These are phyloP conservation scores for Paraphaeosphaeria sporulosa DNA, from an alignment of 2,329 filamentous ascomycete species.

Conservation along the genomic window DNA sequence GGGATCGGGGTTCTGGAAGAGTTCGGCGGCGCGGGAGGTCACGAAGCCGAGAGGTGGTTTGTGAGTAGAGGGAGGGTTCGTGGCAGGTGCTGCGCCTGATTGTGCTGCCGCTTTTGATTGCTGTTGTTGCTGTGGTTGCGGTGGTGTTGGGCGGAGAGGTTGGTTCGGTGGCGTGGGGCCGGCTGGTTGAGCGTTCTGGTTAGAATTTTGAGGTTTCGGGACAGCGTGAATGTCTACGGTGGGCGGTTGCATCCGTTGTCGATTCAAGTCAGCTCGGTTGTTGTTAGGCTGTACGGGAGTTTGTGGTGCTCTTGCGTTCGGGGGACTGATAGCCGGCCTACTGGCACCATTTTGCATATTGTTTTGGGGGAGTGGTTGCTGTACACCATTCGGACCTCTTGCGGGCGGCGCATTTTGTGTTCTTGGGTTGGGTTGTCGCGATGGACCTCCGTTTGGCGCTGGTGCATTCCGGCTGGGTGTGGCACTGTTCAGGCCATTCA, in stretches of 20 bases:
- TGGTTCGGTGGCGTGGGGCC: conserved; percentile 32
- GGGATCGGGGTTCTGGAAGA: conserved; percentile 46
- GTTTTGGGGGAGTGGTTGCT: conserved; percentile 35
- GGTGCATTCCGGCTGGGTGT: conserved; percentile 33
- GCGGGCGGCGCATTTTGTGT: conserved; percentile 34
- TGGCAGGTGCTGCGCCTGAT: conserved; percentile 16
- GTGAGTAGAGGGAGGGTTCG: conserved; percentile 26
- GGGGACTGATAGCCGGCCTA: conserved; percentile 26
- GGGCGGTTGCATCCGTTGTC: conserved; percentile 32
- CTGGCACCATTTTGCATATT: conserved; percentile 33
- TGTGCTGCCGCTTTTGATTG: conserved; percentile 7
- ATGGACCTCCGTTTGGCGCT: conserved; percentile 26
- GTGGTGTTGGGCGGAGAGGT: conserved; percentile 33
- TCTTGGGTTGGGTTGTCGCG: conserved; percentile 31
- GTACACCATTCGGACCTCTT: conserved; percentile 26
- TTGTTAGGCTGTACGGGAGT: conserved; percentile 34
- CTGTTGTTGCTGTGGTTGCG: conserved; percentile 30
- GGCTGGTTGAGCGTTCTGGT: conserved; percentile 26
- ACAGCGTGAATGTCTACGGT: conserved; percentile 29
- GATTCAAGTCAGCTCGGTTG: conserved; percentile 29
- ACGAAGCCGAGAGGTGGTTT: conserved; percentile 54
- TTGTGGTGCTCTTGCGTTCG: conserved; percentile 41
- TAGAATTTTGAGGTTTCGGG: conserved; percentile 25
- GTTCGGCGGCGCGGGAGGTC: conserved; percentile 54
- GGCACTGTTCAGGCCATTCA: conserved; percentile 22